Percentiles rank a stretch among this genome's conserved stretches.
These are phyloP conservation scores for Penicillium ucsense DNA, from an alignment of 495 filamentous ascomycete species.

Conservation along the genomic window DNA sequence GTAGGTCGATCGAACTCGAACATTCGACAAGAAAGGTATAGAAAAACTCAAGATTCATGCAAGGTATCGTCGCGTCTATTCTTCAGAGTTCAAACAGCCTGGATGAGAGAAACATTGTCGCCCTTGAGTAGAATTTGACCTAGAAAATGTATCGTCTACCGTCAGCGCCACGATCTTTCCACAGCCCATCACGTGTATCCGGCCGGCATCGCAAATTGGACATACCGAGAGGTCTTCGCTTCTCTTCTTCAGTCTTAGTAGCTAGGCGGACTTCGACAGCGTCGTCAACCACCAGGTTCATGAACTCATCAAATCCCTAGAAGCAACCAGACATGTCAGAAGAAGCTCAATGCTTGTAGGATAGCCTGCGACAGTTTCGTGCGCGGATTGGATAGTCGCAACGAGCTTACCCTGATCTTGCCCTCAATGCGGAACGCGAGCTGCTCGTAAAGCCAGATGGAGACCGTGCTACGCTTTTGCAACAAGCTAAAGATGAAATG, in stretches of 20 bases:
- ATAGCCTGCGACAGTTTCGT: too few relatives aligned
- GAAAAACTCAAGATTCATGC: constrained; percentile 8
- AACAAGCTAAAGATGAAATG: constrained; percentile 98
- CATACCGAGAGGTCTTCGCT: constrained; percentile 70
- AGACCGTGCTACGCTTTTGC: constrained; percentile 76
- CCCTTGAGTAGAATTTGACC: constrained; percentile 96
- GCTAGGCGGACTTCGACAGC: constrained; percentile 84
- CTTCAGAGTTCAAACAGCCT: constrained; percentile 45
- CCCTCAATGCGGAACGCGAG: constrained; percentile 87
- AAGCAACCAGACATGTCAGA: not conserved
- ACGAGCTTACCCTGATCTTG: constrained; percentile 64
- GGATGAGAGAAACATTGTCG: constrained; percentile 93
- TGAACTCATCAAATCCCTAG: constrained; percentile 96
- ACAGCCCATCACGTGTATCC: constrained; percentile 5
- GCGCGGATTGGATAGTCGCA: not conserved
- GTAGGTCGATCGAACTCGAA: constrained; percentile 9
- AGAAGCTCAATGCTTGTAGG: too few relatives aligned
- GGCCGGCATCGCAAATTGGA: not conserved
- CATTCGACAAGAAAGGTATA: constrained; percentile 10
- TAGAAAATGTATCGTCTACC: constrained; percentile 20
- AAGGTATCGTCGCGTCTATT: constrained; percentile 1
- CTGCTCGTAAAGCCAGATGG: constrained; percentile 96
- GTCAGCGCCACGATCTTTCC: too few relatives aligned
- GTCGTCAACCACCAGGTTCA: constrained; percentile 96
- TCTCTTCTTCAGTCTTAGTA: constrained; percentile 73